phyloP scores from a whole-genome alignment of 2,329 filamentous ascomycete genomes.

The Apiospora marii region DNA sequence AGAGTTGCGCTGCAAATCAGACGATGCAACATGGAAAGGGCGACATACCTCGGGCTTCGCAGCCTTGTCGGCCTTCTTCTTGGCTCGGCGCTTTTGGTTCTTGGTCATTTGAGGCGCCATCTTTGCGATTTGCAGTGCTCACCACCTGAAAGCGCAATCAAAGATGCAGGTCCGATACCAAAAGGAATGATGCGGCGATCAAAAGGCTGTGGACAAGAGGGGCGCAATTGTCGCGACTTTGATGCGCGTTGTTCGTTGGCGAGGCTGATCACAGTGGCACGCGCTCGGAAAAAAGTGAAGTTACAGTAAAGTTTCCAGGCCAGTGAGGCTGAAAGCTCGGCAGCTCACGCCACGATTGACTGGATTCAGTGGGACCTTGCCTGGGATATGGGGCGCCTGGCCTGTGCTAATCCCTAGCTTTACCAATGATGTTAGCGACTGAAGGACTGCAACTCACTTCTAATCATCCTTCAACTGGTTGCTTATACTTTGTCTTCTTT shows the following conservation, averaged over 20 bases:
- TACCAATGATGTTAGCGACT: neutral
- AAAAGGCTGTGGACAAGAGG: neutral
- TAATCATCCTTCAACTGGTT: neutral
- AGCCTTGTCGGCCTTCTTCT: constrained; percentile 92
- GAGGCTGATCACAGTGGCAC: constrained; percentile 18
- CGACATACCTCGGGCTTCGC: constrained; percentile 61
- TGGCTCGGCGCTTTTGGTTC: constrained; percentile 90
- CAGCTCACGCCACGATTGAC: constrained; percentile 18
- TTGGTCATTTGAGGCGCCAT: constrained; percentile 81
- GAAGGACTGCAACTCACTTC: neutral
- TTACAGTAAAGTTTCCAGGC: constrained; percentile 19
- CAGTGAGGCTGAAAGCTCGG: constrained; percentile 15
- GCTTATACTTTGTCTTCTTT: neutral
- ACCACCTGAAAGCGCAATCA: neutral
- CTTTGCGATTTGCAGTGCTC: constrained; percentile 53
- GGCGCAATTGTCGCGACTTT: constrained; percentile 4
- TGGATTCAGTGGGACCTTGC: neutral
- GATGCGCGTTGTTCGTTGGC: constrained; percentile 19
- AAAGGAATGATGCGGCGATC: neutral
- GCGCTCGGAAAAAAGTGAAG: constrained; percentile 22
- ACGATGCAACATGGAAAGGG: neutral
- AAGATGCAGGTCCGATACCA: constrained; percentile 31
- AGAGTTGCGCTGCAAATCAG: constrained; percentile 22
- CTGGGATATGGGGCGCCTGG: neutral
- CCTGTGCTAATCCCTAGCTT: neutral